Base-by-base conservation (phyloP, 768 basidiomycete species). In the Lentinula detonsa region DNA sequence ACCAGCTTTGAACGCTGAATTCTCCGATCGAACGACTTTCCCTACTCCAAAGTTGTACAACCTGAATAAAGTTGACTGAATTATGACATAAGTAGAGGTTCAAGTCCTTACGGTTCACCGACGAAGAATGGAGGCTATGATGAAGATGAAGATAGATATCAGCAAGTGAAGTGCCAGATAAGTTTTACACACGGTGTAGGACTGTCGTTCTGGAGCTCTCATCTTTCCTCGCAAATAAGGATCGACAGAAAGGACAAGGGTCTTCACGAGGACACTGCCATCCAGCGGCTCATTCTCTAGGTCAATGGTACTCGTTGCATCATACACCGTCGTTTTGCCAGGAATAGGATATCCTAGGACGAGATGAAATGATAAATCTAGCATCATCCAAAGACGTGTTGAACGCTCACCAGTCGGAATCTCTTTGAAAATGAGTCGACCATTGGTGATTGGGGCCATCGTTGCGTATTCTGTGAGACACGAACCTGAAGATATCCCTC, bases 181-280 rank as follows among this genome's bases (percentile, higher is more conserved):
- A 57, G 1, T 21, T 18, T 46, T 11, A 56, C 59, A 21, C 35
- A 60, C 62, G 34, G 59, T 61, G 52, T 70, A 70, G 37, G 59
- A 59, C 51, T 64, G 59, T 51, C 62, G 50, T 11, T 43, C 51
- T 7, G 61, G 59, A 4, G 57, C 63, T 18, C 69, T 60, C 76
- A 76, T 76, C 54, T 63, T 64, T 33, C 64, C 63, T 18, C 70
- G 46, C 59, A 75, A 4, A 59, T 73, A 74, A 2, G 76, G 76
- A 51, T 78, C 79, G 42, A 77, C 62, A 34, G 71, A 71, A 28
- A 79, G 50, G 5, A 66, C 65, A 11, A 78, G 66, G 1, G 69
- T 70, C 65, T 77, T 78, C 61, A 75, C 59, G 31, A 78, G 62
- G 23, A 74, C 50, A 0, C 72, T 57, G 16, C 61, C 61, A 8